Base-by-base conservation (phyloP, 805 yeast genomes). In the Teunomyces gatunensis region DNA sequence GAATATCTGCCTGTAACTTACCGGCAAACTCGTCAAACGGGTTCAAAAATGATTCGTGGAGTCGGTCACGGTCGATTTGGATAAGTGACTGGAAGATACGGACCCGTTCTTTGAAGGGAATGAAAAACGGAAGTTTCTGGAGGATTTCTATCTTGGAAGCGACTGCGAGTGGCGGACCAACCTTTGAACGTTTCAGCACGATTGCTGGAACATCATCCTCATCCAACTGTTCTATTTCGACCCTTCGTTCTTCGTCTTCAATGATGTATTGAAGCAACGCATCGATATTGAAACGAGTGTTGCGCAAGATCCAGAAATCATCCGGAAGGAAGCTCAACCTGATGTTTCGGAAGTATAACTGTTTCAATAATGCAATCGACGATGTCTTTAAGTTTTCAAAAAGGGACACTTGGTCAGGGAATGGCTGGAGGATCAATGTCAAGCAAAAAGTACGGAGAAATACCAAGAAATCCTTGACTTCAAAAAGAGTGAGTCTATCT, bases 31-130 rank as follows among this genome's bases (percentile, higher is more conserved):
- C 34, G n/a, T 28, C 33, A 21, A 42, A 30, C 21, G 32, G 36
- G 10, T 29, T 30, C 17, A 18, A 18, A 28, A 23, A 15, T 9
- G 43, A 32, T 32, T 15, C 34, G 12, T 12, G 34, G 27, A 27
- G 21, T 18, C 43, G 43, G 11, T 59, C 60, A 49, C 72, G 69
- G 57, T 89, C 96, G 9, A 71, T 51, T 3, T 73, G 76, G 32
- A 88, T 78, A 47, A 89, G 71, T 9, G 71, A 63, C 50, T 86
- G 87, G 59, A 92, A 88, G 1, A 88, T 71, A 43, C 75, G 77
- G 0, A 89, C 97, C 42, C 99, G 73, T 29, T 79, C 77, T 20
- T 77, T 75, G 63, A 92, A 92, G 0, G 88, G 81, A 5, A 92
- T 73, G 68, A 90, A 85, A 60, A 87, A 92, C 2, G 98, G 97